A percentile compares a stretch with the other conserved stretches of the same genome.
Evolutionary conservation across 2,329 filamentous ascomycete genomes (phyloP).

Genomic region (Penicillium griseofulvum): DNA sequence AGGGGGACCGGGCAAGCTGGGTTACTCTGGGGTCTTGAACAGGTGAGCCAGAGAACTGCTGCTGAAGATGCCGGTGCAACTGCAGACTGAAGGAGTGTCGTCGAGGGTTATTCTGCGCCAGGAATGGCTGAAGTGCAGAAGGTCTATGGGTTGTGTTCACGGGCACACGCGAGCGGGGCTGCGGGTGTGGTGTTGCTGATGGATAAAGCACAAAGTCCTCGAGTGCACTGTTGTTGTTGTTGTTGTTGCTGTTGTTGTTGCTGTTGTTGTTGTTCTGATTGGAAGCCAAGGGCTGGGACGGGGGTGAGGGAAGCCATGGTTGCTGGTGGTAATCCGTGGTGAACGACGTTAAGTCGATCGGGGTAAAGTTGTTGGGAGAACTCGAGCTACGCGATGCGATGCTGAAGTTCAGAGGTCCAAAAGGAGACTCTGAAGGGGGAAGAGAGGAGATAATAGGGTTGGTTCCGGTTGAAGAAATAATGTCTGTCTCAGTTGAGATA

Average conservation of each 20-base stretch:
- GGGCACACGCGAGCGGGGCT: slow-evolving; percentile 37
- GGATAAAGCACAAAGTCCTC: slow-evolving; percentile 50
- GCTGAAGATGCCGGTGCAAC: slow-evolving; percentile 35
- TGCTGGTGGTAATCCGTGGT: slow-evolving; percentile 49
- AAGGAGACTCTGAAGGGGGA: slow-evolving; percentile 44
- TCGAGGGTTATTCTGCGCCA: slow-evolving; percentile 37
- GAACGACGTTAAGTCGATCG: slow-evolving; percentile 48
- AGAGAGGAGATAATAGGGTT: slow-evolving; percentile 31
- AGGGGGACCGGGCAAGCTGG: slow-evolving; percentile 41
- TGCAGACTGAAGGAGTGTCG: slow-evolving; percentile 38
- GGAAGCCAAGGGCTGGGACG: slow-evolving; percentile 43
- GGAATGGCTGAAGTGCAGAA: slow-evolving; percentile 31
- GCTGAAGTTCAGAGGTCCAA: slow-evolving; percentile 48
- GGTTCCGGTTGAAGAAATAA: slow-evolving; percentile 38
- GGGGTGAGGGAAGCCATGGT: slow-evolving; percentile 49
- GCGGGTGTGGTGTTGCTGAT: slow-evolving; percentile 26
- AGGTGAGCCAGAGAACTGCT: slow-evolving; percentile 35
- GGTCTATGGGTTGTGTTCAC: slow-evolving; percentile 40
- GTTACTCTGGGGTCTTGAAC: slow-evolving; percentile 41
- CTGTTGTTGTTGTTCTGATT: slow-evolving; percentile 34
- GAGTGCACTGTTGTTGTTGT: slow-evolving; percentile 31
- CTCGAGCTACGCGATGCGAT: slow-evolving; percentile 44
- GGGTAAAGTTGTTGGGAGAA: slow-evolving; percentile 38
- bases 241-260: slow-evolving; percentile 34
- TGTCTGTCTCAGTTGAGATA: slow-evolving; percentile 42